These are phyloP conservation scores for Aureobasidium sp. DNA, from an alignment of 2,329 filamentous ascomycete genomes.

Conservation along the genomic window DNA sequence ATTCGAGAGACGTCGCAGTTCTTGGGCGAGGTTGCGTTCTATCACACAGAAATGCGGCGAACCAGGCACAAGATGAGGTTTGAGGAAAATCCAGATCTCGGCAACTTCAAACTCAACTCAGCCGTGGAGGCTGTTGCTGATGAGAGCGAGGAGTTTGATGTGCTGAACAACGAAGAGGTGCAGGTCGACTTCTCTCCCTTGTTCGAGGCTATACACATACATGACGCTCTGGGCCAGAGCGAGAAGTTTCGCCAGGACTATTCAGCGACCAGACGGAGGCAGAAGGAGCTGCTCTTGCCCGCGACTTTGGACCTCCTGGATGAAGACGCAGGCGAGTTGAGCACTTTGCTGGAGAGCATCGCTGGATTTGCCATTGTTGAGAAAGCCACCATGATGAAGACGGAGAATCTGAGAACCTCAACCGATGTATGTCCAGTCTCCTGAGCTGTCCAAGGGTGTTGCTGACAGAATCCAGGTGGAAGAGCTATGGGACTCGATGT, in stretches of 20 bases:
- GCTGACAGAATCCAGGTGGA: constrained; percentile 57
- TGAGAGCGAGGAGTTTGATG: constrained; percentile 90
- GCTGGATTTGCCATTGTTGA: constrained; percentile 96
- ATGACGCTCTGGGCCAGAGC: constrained; percentile 85
- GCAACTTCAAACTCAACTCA: constrained; percentile 86
- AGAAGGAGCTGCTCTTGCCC: constrained; percentile 86
- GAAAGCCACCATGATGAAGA: constrained; percentile 82
- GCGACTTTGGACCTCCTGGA: constrained; percentile 67
- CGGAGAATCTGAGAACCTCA: constrained; percentile 71
- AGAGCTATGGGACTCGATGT: constrained; percentile 98
- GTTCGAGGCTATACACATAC: constrained; percentile 93
- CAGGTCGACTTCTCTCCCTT: constrained; percentile 91
- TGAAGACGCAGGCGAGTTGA: constrained; percentile 80
- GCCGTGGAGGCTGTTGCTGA: constrained; percentile 93
- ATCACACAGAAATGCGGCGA: constrained; percentile 84
- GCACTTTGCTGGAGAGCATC: constrained; percentile 85
- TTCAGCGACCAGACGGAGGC: constrained; percentile 78
- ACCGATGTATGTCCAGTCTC: constrained; percentile 59
- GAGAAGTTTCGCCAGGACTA: constrained; percentile 90
- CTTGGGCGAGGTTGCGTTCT: constrained; percentile 91
- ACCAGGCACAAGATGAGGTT: constrained; percentile 75
- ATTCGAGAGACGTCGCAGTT: constrained; percentile 96
- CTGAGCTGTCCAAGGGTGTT: constrained; percentile 13
- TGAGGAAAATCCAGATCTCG: constrained; percentile 66
- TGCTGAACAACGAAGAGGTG: constrained; percentile 89